Base-by-base conservation (phyloP, 805 yeast species). In the Yarrowia divulgata region DNA sequence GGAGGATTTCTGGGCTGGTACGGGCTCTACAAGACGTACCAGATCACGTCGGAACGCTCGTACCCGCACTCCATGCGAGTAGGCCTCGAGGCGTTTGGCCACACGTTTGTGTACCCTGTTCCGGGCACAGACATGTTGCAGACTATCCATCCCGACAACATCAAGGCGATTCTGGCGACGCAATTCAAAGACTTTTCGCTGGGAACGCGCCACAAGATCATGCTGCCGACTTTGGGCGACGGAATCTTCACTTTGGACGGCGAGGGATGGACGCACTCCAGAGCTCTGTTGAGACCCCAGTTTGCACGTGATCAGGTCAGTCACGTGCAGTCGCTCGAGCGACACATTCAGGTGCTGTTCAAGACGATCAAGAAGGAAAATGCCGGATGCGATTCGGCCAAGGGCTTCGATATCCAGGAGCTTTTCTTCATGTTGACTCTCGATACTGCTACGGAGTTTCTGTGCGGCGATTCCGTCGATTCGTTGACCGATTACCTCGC, bases 241-340 rank as follows among this genome's bases (percentile, higher is more conserved):
- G 81, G 81, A 0, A 79, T 79, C 54, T 79, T 79, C 72, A 79
- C 80, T 2, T 73, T 76, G 32, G 75, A 75, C 45, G 79, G 79
- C 16, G 73, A 72, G 32, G 76, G 75, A 23, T 79, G 81, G 81
- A 73, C 75, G 50, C 81, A 79, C 62, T 76, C 80, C 7, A 71
- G 81, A 8, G 74, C 77, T 1, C 68, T 79, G 73, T 71, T 79
- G 48, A 72, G 80, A 32, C 81, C 81, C 1, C 79, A 78, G 70
- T 79, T 79, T 71, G 63, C 74, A 42, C 70, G 77, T 2, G 76
- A 75, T 39, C 79, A 78, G 72, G 75, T 79, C 23, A 70, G 74
- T 12, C 76, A 75, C 37, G 71, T 78, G 1, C 69, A 68, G 1
- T 63, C 72, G 40, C 68, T 79, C 19, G 71, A 73, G n/a, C 50